phyloP scores from a whole-genome alignment of 2,329 filamentous ascomycete species.

The Ophiocordyceps camponoti-leonardi region DNA sequence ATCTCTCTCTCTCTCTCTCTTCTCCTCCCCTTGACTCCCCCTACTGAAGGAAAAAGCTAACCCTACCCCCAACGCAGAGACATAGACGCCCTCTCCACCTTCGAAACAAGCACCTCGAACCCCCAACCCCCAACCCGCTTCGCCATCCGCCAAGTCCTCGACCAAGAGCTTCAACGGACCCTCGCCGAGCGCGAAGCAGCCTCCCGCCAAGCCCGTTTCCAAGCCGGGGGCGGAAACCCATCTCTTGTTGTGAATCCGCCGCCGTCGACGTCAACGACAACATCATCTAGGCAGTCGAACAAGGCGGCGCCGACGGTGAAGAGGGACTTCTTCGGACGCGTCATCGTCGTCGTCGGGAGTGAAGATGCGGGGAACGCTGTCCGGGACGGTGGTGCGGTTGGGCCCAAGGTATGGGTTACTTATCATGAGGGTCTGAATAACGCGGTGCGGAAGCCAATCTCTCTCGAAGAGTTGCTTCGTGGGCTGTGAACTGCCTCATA shows the following conservation, averaged over 20 bases:
- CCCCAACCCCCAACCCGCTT: slow-evolving; percentile 65
- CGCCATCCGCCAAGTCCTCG: slow-evolving; percentile 80
- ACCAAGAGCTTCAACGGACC: slow-evolving; percentile 72
- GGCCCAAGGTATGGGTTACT: slow-evolving; percentile 60
- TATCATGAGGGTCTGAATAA: slow-evolving; percentile 87
- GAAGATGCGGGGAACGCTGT: slow-evolving; percentile 2
- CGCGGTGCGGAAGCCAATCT: slow-evolving; percentile 77
- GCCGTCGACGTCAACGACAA: slow-evolving; percentile 5
- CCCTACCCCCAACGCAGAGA: slow-evolving; percentile 20
- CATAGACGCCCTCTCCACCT: slow-evolving; percentile 64
- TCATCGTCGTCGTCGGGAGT: slow-evolving; percentile 27
- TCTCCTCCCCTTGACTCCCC: not conserved
- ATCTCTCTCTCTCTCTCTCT: slow-evolving; percentile 1
- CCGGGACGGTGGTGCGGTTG: slow-evolving; percentile 24
- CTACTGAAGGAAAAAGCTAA: too few relatives aligned
- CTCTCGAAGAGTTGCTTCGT: slow-evolving; percentile 59
- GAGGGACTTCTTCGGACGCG: slow-evolving; percentile 72
- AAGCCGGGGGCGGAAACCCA: slow-evolving; percentile 28
- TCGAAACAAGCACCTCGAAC: slow-evolving; percentile 47
- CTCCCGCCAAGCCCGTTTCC: slow-evolving; percentile 47
- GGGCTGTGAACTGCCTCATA: too few relatives aligned
- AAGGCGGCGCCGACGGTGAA: slow-evolving; percentile 28
- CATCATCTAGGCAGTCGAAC: not conserved
- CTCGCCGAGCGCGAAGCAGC: slow-evolving; percentile 48
- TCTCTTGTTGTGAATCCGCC: not conserved